phyloP scores from a whole-genome alignment of 2,329 filamentous ascomycete species.

The Rhynchosporium agropyri region DNA sequence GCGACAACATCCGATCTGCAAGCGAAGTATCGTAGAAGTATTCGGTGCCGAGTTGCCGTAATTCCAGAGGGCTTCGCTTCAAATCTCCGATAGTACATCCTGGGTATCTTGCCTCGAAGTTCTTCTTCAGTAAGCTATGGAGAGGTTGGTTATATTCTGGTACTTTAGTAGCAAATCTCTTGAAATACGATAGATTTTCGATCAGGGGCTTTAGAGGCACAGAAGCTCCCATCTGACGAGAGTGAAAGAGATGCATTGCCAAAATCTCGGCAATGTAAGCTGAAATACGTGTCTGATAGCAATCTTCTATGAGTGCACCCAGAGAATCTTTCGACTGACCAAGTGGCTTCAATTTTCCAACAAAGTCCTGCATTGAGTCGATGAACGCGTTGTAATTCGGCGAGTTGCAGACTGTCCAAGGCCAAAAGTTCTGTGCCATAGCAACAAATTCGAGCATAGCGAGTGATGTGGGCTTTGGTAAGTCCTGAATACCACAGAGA shows the following conservation, averaged over 20 bases:
- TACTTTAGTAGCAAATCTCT: constrained; percentile 77
- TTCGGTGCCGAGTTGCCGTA: constrained; percentile 67
- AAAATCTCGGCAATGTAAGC: constrained; percentile 85
- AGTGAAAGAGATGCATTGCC: constrained; percentile 86
- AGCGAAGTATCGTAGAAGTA: constrained; percentile 85
- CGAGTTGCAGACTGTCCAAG: constrained; percentile 84
- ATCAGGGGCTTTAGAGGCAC: constrained; percentile 71
- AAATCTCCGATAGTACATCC: constrained; percentile 76
- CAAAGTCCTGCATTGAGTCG: constrained; percentile 69
- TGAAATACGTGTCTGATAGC: constrained; percentile 70
- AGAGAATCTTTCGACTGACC: constrained; percentile 51
- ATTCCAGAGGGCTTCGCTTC: constrained; percentile 71
- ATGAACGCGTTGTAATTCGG: constrained; percentile 76
- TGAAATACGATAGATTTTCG: constrained; percentile 75
- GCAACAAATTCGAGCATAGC: constrained; percentile 86
- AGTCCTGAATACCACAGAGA: constrained; percentile 64
- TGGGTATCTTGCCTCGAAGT: constrained; percentile 78
- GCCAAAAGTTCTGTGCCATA: constrained; percentile 90
- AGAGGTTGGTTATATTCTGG: constrained; percentile 84
- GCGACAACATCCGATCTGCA: constrained; percentile 74
- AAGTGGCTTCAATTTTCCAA: constrained; percentile 59
- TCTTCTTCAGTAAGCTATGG: constrained; percentile 81
- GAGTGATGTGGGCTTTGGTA: constrained; percentile 67
- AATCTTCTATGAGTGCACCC: constrained; percentile 42
- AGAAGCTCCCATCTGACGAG: constrained; percentile 73